Evolutionary conservation across 495 filamentous ascomycete genomes (phyloP).

Genomic region (Bacidia rubella): DNA sequence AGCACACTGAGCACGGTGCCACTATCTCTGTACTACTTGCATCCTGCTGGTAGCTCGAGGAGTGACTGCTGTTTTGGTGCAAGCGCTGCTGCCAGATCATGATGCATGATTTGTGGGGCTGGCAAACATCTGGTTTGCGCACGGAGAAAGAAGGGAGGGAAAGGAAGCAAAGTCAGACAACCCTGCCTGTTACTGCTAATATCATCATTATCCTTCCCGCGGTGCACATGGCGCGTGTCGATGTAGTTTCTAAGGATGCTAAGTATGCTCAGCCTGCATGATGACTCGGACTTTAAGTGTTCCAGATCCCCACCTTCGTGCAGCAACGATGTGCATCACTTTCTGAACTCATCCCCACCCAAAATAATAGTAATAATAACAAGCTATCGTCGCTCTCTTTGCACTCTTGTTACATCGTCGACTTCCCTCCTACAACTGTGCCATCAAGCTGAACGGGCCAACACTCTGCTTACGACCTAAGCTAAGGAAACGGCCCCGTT

Average conservation of each 20-base stretch:
- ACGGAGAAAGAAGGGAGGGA: not conserved
- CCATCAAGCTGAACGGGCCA: not conserved
- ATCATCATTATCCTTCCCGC: no score
- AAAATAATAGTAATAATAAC: not conserved
- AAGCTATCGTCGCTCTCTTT: not conserved
- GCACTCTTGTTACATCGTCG: not conserved
- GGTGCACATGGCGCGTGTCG: no score
- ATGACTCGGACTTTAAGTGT: not conserved
- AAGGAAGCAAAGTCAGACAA: not conserved
- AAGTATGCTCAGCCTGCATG: not conserved
- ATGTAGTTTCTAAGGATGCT: no score
- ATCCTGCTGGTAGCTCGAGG: no score
- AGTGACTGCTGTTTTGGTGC: not conserved
- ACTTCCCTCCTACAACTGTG: not conserved
- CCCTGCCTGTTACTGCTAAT: no score
- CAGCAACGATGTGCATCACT: not conserved
- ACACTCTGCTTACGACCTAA: not conserved
- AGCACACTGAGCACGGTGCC: no score
- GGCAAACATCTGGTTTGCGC: not conserved
- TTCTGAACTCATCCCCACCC: not conserved
- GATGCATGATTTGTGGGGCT: not conserved
- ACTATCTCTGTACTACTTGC: no score
- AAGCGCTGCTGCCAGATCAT: not conserved
- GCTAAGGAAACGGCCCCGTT: not conserved
- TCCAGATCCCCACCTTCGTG: not conserved